phyloP scores from a whole-genome alignment of 1,139 yeast species.

The Yamadazyma taylorii region DNA sequence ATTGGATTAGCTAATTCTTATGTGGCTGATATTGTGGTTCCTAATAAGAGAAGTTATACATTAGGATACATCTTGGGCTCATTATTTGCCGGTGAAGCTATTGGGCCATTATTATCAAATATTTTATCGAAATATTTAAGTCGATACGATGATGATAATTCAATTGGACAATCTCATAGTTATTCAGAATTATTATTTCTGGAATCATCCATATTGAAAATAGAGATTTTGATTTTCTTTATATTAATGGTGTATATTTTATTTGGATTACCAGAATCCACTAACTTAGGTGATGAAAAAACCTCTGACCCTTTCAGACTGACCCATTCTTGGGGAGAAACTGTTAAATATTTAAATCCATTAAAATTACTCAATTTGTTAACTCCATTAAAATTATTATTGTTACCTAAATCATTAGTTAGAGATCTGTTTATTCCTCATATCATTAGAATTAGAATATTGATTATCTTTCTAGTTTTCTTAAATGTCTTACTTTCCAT shows the following conservation, averaged over 20 bases:
- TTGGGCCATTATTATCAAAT: conserved; percentile 66
- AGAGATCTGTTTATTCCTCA: conserved; percentile 13
- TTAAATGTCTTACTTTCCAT: conserved; percentile 47
- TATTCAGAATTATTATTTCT: conserved; percentile 10
- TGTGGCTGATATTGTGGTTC: conserved; percentile 62
- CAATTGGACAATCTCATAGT: neutral
- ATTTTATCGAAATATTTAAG: conserved; percentile 19
- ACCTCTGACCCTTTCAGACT: no score
- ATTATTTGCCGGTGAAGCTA: conserved; percentile 58
- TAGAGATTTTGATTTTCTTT: conserved; percentile 27
- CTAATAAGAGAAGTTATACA: conserved; percentile 51
- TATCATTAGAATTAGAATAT: conserved; percentile 21
- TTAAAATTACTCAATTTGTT: conserved; percentile 25
- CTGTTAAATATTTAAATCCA: conserved; percentile 3
- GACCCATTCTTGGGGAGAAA: conserved; percentile 23
- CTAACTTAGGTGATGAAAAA: conserved; percentile 42
- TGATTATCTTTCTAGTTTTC: conserved; percentile 45
- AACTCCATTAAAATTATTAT: conserved; percentile 47
- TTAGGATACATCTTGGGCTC: conserved; percentile 60
- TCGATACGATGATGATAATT: neutral
- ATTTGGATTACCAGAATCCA: conserved; percentile 57
- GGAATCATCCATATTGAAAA: conserved; percentile 32
- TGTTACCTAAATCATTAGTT: conserved; percentile 38
- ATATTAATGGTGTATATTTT: conserved; percentile 30
- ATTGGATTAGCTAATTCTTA: conserved; percentile 59